Evolutionary conservation across 352 stramenopile species (phyloP).

Genomic region (Globisporangium takayamanum): DNA sequence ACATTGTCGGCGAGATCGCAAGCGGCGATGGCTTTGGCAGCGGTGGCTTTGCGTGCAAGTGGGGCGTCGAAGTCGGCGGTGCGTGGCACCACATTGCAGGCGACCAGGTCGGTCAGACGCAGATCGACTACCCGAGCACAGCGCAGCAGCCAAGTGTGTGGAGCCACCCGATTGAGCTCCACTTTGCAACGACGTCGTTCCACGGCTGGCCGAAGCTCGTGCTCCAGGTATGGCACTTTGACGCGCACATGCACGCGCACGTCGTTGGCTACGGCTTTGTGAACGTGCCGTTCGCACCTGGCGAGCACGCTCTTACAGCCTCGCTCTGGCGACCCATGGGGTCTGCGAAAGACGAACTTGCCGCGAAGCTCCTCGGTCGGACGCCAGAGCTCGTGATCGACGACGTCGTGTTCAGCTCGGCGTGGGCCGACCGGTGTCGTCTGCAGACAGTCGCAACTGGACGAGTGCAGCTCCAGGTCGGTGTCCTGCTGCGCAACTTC

Average conservation of each 20-base stretch:
- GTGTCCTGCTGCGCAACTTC: slow-evolving; percentile 51
- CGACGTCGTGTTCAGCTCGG: slow-evolving; percentile 48
- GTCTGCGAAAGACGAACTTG: slow-evolving; percentile 39
- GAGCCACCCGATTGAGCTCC: slow-evolving; percentile 62
- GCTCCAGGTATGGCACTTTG: slow-evolving; percentile 55
- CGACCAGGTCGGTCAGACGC: slow-evolving; percentile 52
- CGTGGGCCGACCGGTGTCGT: slow-evolving; percentile 53
- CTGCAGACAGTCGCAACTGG: slow-evolving; percentile 59
- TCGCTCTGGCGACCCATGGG: slow-evolving; percentile 59
- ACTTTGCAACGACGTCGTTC: slow-evolving; percentile 49
- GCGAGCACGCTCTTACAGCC: slow-evolving; percentile 39
- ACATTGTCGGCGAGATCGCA: slow-evolving; percentile 64
- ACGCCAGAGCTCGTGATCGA: slow-evolving; percentile 51
- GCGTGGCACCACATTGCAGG: slow-evolving; percentile 53
- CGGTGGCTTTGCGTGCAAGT: slow-evolving; percentile 54
- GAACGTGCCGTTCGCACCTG: slow-evolving; percentile 42
- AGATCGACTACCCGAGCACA: slow-evolving; percentile 41
- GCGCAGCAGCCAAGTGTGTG: slow-evolving; percentile 30
- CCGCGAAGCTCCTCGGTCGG: slow-evolving; percentile 35
- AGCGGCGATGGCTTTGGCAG: slow-evolving; percentile 42
- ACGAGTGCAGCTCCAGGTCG: slow-evolving; percentile 38
- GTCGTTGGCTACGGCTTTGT: slow-evolving; percentile 56
- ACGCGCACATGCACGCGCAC: slow-evolving; percentile 40
- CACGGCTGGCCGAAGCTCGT: slow-evolving; percentile 60
- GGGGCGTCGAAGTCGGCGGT: slow-evolving; percentile 54